phyloP scores from a whole-genome alignment of 352 stramenopile genomes.

The Pythium vanterpoolii region DNA sequence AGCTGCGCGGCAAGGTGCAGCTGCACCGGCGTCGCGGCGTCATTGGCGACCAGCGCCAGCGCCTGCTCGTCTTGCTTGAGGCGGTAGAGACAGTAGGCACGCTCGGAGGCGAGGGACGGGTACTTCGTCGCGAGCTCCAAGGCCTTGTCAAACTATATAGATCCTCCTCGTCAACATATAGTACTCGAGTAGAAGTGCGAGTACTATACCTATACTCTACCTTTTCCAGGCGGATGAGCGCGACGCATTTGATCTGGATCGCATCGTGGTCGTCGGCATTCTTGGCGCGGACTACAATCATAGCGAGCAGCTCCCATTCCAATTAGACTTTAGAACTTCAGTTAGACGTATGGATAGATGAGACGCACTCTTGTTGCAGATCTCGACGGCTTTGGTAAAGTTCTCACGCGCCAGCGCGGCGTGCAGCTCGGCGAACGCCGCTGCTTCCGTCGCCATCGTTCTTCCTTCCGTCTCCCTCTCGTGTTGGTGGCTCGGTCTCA shows the following conservation, averaged over 20 bases:
- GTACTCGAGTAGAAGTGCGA: not conserved
- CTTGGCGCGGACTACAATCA: slow-evolving; percentile 57
- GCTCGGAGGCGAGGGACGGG: slow-evolving; percentile 56
- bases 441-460: slow-evolving; percentile 33
- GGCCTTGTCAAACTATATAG: slow-evolving; percentile 75
- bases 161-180: not conserved
- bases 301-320: not conserved
- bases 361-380: slow-evolving; percentile 83
- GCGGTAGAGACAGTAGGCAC: slow-evolving; percentile 79
- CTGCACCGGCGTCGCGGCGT: slow-evolving; percentile 24
- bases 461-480: too few species aligned
- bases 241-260: slow-evolving; percentile 80
- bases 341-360: too few species aligned
- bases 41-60: slow-evolving; percentile 39
- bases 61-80: slow-evolving; percentile 75
- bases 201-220: slow-evolving; percentile 18
- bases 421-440: slow-evolving; percentile 76
- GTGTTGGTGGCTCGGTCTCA: too few species aligned
- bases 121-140: slow-evolving; percentile 75
- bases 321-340: not conserved
- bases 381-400: slow-evolving; percentile 73
- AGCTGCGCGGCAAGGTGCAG: slow-evolving; percentile 72
- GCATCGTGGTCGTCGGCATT: slow-evolving; percentile 68
- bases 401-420: slow-evolving; percentile 72
- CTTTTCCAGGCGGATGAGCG: slow-evolving; percentile 80